Percentiles rank a stretch among this genome's conserved stretches.
These are phyloP conservation scores for Penicillium fimorum DNA, from an alignment of 495 filamentous ascomycete genomes.

Conservation along the genomic window DNA sequence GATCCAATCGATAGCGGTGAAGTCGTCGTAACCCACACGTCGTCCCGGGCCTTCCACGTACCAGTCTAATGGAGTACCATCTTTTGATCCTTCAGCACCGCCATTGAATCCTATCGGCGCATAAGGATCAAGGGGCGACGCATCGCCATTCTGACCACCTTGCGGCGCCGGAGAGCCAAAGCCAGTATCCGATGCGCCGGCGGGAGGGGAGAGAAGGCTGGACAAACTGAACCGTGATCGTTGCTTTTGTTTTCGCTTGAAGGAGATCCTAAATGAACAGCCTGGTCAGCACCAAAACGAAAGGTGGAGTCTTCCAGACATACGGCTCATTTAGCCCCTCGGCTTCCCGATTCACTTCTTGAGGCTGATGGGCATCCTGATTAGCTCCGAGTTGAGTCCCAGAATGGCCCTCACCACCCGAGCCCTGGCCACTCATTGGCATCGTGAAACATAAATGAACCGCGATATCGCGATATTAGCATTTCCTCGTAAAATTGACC, in stretches of 20 bases:
- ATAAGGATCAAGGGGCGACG: slow-evolving; percentile 24
- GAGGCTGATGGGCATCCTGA: slow-evolving; percentile 13
- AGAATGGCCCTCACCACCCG: slow-evolving; percentile 17
- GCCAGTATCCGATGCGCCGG: slow-evolving; percentile 25
- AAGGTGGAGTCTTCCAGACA: slow-evolving; percentile 9
- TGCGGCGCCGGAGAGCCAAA: slow-evolving; percentile 23
- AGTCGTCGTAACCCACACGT: slow-evolving; percentile 90
- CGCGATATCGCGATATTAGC: slow-evolving; percentile 15
- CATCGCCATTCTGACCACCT: slow-evolving; percentile 31
- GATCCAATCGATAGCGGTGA: slow-evolving; percentile 99
- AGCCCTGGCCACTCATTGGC: slow-evolving; percentile 27
- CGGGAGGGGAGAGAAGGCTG: slow-evolving; percentile 51
- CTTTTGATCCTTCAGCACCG: slow-evolving; percentile 53
- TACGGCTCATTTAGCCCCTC: slow-evolving; percentile 50
- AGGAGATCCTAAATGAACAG: slow-evolving; percentile 57
- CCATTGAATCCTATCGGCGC: slow-evolving; percentile 36
- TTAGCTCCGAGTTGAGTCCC: slow-evolving; percentile 10
- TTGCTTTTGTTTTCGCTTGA: slow-evolving; percentile 80
- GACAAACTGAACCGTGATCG: slow-evolving; percentile 54
- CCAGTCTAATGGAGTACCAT: slow-evolving; percentile 74
- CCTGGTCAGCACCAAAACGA: slow-evolving; percentile 14
- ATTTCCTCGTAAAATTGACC: slow-evolving; percentile 15
- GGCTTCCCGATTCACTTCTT: slow-evolving; percentile 30
- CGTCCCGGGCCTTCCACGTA: slow-evolving; percentile 87
- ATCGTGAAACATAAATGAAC: slow-evolving; percentile 26